These are phyloP conservation scores for Pseudozyma pruni DNA, from an alignment of 1,284 basidiomycete genomes.

Conservation along the genomic window DNA sequence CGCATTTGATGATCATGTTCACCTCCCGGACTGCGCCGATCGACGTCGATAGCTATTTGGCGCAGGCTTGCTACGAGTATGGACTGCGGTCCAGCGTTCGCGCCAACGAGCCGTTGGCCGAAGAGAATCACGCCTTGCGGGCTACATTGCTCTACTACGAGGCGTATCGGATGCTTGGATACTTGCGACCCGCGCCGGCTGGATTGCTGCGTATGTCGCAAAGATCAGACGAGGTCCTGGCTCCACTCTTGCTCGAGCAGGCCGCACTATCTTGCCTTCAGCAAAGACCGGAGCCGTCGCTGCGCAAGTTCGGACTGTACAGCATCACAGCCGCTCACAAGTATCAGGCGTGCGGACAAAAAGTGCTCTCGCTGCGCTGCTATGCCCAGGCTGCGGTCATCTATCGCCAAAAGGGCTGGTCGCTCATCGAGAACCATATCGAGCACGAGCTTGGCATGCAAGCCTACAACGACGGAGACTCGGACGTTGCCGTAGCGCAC, in stretches of 20 bases:
- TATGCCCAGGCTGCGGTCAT: slow-evolving; percentile 46
- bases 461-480: slow-evolving; percentile 71
- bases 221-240: slow-evolving; percentile 70
- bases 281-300: slow-evolving; percentile 59
- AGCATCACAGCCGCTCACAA: slow-evolving; percentile 71
- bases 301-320: slow-evolving; percentile 70
- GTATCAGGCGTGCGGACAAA: slow-evolving; percentile 72
- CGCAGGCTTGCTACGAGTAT: slow-evolving; percentile 48
- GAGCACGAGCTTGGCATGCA: slow-evolving; percentile 71
- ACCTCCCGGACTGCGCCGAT: slow-evolving; percentile 34
- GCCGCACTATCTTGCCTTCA: slow-evolving; percentile 70
- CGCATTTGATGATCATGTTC: slow-evolving; percentile 56
- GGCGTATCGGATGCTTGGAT: slow-evolving; percentile 44
- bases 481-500: slow-evolving; percentile 70
- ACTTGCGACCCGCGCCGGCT: slow-evolving; percentile 42
- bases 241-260: slow-evolving; percentile 72
- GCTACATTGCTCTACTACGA: slow-evolving; percentile 61
- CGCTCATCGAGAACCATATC: slow-evolving; percentile 69
- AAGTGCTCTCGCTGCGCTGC: slow-evolving; percentile 52
- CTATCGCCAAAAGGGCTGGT: slow-evolving; percentile 67
- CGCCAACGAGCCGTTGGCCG: slow-evolving; percentile 9
- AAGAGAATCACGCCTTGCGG: slow-evolving; percentile 46
- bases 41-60: slow-evolving; percentile 55
- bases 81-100: slow-evolving; percentile 9
- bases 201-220: slow-evolving; percentile 54